phyloP scores from a whole-genome alignment of 2,329 filamentous ascomycete species.

The Aspergillus viridinutans region DNA sequence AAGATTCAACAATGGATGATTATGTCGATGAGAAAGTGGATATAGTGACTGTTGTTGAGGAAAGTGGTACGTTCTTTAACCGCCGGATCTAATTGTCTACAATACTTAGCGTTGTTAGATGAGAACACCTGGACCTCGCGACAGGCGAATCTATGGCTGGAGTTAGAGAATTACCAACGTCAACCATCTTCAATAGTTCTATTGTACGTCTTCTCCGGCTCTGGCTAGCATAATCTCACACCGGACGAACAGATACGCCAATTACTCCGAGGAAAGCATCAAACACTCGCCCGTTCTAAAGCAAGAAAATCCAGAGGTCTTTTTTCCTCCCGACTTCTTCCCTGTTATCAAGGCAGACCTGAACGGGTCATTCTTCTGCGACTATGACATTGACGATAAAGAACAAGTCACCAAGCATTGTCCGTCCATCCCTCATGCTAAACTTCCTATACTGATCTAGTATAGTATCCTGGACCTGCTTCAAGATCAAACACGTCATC shows the following conservation, averaged over 20 bases:
- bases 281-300: neutral
- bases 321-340: constrained; percentile 3
- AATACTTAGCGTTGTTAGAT: neutral
- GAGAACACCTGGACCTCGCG: neutral
- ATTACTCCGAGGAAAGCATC: neutral
- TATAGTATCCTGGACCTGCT: constrained; percentile 21
- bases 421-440: neutral
- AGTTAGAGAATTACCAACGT: neutral
- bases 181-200: neutral
- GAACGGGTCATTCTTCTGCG: constrained; percentile 18
- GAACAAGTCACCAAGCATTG: neutral
- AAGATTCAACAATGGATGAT: neutral
- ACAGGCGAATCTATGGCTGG: neutral
- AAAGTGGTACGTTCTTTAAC: neutral
- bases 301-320: neutral
- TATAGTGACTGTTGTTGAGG: neutral
- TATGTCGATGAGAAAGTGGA: neutral
- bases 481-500: constrained; percentile 19
- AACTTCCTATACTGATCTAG: neutral
- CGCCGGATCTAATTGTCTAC: neutral
- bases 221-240: neutral
- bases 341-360: constrained; percentile 11
- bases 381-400: constrained; percentile 5
- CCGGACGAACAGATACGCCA: neutral
- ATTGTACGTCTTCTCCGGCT: neutral